These are phyloP conservation scores for Spathaspora passalidarum DNA, from an alignment of 805 yeast species.

Conservation along the genomic window DNA sequence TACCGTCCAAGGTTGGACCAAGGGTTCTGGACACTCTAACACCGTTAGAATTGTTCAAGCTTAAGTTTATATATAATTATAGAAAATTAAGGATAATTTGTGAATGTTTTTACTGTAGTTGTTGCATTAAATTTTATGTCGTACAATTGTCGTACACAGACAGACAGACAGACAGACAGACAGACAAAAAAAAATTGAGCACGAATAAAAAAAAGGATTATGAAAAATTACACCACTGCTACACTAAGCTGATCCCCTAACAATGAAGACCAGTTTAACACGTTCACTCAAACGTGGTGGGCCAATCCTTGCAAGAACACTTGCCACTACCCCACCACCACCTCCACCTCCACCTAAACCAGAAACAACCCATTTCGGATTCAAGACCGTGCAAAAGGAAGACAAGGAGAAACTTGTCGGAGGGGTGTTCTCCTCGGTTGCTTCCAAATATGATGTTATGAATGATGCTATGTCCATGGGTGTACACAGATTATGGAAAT, in stretches of 20 bases:
- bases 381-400: conserved; percentile 70
- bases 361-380: conserved; percentile 90
- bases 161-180: too few species aligned
- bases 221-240: too few species aligned
- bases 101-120: not conserved
- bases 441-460: conserved; percentile 92
- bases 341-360: conserved; percentile 7
- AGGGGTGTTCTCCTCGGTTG: conserved; percentile 91
- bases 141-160: too few species aligned
- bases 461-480: conserved; percentile 98
- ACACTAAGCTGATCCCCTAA: too few species aligned
- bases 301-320: not conserved
- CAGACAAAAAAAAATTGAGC: too few species aligned
- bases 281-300: not conserved
- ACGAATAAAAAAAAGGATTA: too few species aligned
- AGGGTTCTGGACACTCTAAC: conserved; percentile 98
- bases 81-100: not conserved
- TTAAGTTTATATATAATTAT: conserved; percentile 24
- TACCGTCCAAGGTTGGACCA: conserved; percentile 98
- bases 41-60: conserved; percentile 90
- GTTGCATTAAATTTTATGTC: too few species aligned
- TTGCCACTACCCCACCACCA: not conserved
- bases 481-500: conserved; percentile 92
- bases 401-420: conserved; percentile 84
- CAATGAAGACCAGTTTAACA: not conserved